Evolutionary conservation across 768 basidiomycete genomes (phyloP), one percentile per base, ranked within the genome.

Genomic region (Kwoniella newhampshirensis): DNA sequence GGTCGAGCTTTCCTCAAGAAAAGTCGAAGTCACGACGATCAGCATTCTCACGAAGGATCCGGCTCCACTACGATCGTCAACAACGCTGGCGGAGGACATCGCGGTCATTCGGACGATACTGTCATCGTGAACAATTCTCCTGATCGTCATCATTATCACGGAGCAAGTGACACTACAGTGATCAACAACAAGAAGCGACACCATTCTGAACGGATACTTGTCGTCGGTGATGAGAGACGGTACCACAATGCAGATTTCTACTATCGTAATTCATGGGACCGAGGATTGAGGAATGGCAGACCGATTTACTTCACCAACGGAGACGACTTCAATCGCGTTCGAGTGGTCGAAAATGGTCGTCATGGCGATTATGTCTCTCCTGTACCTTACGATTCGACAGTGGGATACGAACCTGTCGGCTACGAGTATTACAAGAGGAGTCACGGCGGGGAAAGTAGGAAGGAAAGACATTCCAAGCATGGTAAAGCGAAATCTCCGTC

Each of bases 221-320:
- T 60, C 1, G 41, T 60, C 1, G 59, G 59, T 23, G 59, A 60
- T 44, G 27, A 46, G 4, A 54, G 42, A 35, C 36, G 53, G 21
- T 60, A 60, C 18, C 46, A 39, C 27, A 52, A 60, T 60, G 50
- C 59, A 2, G 59, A 60, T 40, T 60, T 54, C 59, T 60, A 53
- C 25, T 50, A 54, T 25, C 46, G 51, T 7, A 27, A 54, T 39
- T 48, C 59, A 13, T 54, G 56, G 52, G 37, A 42, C 35, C 43
- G 44, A 15, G 52, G 52, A 11, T 36, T 54, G 28, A 51, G 50
- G 18, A 43, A 58, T 18, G 59, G 59, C 30, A 39, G 40, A 30
- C 59, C 59, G 1, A 61, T 61, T 35, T 61, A 56, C 44, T 56
- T 61, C 44, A 48, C 47, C n/a, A 36, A 51, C 45, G 59, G 59